Percentiles rank a stretch among this genome's conserved stretches.
Conservation (phyloP, 169 alveolate species). For the Cardiosporidium cionae region DNA sequence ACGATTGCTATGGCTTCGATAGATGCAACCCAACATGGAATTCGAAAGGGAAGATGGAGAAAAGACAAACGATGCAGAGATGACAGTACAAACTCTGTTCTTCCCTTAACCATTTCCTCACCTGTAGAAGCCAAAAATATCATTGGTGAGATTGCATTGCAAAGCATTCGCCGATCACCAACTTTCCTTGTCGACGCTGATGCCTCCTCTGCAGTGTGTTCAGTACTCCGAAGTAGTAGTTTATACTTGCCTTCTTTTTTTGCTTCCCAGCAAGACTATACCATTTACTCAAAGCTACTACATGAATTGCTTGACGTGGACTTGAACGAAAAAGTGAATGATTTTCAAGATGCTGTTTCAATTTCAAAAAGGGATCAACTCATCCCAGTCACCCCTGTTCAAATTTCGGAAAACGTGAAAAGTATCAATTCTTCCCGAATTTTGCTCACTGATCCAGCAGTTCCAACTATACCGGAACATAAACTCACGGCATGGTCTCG, state of each 20-base stretch:
- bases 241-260: neutral
- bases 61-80: neutral
- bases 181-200: neutral
- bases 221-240: neutral
- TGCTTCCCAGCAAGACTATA: neutral
- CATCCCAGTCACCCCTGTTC: neutral
- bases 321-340: no score
- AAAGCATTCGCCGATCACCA: neutral
- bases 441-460: no score
- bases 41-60: neutral
- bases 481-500: conserved; percentile 21
- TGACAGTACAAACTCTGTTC: neutral
- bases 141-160: neutral
- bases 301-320: neutral
- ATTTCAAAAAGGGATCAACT: no score
- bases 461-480: neutral
- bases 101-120: neutral
- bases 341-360: no score
- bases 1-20: no score
- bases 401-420: no score
- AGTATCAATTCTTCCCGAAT: no score
- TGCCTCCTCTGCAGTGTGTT: neutral
- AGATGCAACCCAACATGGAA: neutral
- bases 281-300: neutral
- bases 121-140: no score